These are phyloP conservation scores for Kodamaea lidongshanica DNA, from an alignment of 805 yeast species.

Conservation along the genomic window DNA sequence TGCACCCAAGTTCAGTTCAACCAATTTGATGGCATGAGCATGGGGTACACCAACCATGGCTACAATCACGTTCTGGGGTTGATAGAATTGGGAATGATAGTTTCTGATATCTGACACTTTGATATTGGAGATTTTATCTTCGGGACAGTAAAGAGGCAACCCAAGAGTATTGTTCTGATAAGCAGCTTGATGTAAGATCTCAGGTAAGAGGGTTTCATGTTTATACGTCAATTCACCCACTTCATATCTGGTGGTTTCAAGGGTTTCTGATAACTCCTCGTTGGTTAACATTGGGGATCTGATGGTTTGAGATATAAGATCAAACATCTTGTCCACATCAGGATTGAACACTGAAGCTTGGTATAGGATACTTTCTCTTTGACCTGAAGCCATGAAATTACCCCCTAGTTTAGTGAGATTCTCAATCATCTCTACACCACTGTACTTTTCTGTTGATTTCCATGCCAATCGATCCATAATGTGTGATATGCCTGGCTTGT, in stretches of 20 bases:
- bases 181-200: conserved; percentile 81
- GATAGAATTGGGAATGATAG: conserved; percentile 62
- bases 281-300: conserved; percentile 60
- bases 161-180: conserved; percentile 71
- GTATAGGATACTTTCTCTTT: conserved; percentile 86
- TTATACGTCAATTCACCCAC: conserved; percentile 74
- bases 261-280: conserved; percentile 69
- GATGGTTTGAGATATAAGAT: conserved; percentile 71
- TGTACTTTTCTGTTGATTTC: conserved; percentile 54
- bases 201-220: conserved; percentile 83
- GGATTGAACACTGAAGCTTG: conserved; percentile 91
- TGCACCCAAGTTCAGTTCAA: conserved; percentile 53
- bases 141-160: conserved; percentile 76
- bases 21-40: conserved; percentile 58
- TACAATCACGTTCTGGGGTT: conserved; percentile 76
- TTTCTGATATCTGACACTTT: conserved; percentile 46
- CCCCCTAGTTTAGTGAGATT: conserved; percentile 81
- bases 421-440: conserved; percentile 68
- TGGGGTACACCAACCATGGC: conserved; percentile 84
- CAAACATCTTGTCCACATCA: conserved; percentile 75
- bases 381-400: conserved; percentile 86
- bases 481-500: conserved; percentile 70
- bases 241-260: conserved; percentile 71
- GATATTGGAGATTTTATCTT: conserved; percentile 54
- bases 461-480: conserved; percentile 81